These are phyloP conservation scores for Hippophae tibetana DNA, from an alignment of 306 rosid genomes.

Conservation along the genomic window DNA sequence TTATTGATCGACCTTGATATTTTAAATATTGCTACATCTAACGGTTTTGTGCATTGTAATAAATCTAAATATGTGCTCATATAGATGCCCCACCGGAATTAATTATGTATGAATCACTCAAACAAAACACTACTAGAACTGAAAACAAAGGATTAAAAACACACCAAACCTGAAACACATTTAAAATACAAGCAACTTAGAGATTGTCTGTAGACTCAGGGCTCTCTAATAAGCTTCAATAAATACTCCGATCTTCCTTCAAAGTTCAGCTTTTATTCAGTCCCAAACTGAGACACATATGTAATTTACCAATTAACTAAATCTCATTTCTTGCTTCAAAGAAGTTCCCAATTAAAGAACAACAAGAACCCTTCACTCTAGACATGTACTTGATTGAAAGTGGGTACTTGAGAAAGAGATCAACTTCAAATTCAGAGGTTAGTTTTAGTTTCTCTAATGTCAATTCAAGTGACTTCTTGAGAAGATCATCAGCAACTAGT, in stretches of 20 bases:
- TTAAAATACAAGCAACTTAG: slow-evolving; percentile 7
- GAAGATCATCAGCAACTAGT: slow-evolving; percentile 25
- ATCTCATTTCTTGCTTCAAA: slow-evolving; percentile 3
- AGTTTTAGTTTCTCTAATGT: slow-evolving; percentile 13
- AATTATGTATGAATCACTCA: no score
- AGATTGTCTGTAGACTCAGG: not conserved
- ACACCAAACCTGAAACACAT: slow-evolving; percentile 1
- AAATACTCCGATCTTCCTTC: slow-evolving; percentile 9
- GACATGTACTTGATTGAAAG: slow-evolving; percentile 57
- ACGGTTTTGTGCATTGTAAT: no score
- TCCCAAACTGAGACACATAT: slow-evolving; percentile 24
- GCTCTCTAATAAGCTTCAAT: slow-evolving; percentile 3
- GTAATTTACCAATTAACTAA: slow-evolving; percentile 14
- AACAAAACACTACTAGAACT: not conserved
- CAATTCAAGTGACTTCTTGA: slow-evolving; percentile 19
- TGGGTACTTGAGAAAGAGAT: slow-evolving; percentile 32
- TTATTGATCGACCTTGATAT: no score
- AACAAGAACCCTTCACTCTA: slow-evolving; percentile 73
- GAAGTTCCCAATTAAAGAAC: slow-evolving; percentile 32
- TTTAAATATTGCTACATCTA: no score
- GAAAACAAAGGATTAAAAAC: not conserved
- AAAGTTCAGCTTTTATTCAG: slow-evolving; percentile 11
- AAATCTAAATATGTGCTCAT: no score
- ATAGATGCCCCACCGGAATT: no score
- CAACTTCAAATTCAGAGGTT: not conserved